Evolutionary conservation across 2,329 filamentous ascomycete genomes (phyloP), one percentile per base, ranked within the genome.

Genomic region (Aspergillus terreus): DNA sequence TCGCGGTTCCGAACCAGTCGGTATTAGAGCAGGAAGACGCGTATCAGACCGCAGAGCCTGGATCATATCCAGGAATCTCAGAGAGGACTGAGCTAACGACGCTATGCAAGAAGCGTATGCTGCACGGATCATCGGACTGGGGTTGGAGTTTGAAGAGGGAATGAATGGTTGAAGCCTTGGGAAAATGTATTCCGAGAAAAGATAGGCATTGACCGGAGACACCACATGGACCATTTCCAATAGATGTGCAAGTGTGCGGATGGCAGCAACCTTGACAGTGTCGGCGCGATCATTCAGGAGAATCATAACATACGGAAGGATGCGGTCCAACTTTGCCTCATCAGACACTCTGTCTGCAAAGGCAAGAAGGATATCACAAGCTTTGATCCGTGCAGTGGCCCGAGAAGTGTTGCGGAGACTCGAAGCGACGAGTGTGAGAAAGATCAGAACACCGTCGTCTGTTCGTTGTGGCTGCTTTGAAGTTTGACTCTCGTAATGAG

Each of bases 91-190:
- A 4, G 94, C 92, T 36, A 99, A 78, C 43, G 87, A 94, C 2
- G 92, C 91, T 21, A 99, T 79, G 64, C 91, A 96, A 4, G 92
- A 90, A 9, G 94, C 94, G 71, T 97, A 97, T 0, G 92, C 94
- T 44, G 91, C 90, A 52, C 94, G 83, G 11, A 96, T 87, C 17
- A 95, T 71, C 0, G 88, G 74, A 49, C 81, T 87, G 1, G 86
- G 81, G 25, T 82, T 79, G 30, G 76, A 75, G 41, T 75, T 75
- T 6, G 76, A 71, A 17, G 70, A 74, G n/a, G 72, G 70, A 45
- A 86, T 73, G 59, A 87, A 84, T 5, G 74, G 71, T 50, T 82
- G 79, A 12, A 86, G 65, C 30, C 78, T 74, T 4, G 81, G 82
- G 38, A 86, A 79, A 23, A 86, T 79, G 67, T 86, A 86, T 60